A percentile compares a stretch with the other conserved stretches of the same genome.
These are phyloP conservation scores for Clitoria ternatea DNA, from an alignment of 306 rosid species.

Conservation along the genomic window DNA sequence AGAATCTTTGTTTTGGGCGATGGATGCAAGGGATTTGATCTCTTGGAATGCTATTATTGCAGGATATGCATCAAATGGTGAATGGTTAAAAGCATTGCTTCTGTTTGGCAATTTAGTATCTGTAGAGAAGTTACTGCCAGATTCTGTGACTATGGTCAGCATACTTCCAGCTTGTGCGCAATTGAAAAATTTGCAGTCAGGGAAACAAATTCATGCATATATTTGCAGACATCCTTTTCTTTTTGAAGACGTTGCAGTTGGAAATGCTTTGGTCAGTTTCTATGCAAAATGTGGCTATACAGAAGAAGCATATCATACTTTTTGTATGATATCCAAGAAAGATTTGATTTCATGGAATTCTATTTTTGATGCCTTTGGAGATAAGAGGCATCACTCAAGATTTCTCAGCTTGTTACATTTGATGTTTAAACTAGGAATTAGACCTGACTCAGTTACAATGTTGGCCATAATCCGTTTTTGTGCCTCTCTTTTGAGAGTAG, in stretches of 20 bases:
- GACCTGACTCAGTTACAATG: constrained; percentile 61
- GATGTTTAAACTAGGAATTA: constrained; percentile 54
- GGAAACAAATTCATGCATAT: constrained; percentile 71
- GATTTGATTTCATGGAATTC: constrained; percentile 98
- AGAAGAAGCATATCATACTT: constrained; percentile 48
- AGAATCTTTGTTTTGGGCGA: constrained; percentile 52
- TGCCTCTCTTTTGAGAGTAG: constrained; percentile 34
- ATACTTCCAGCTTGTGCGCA: constrained; percentile 72
- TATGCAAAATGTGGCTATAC: constrained; percentile 57
- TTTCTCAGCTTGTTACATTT: constrained; percentile 47
- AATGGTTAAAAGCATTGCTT: constrained; percentile 72
- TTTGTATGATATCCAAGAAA: constrained; percentile 49
- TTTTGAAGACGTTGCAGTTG: constrained; percentile 47
- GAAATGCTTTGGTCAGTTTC: constrained; percentile 74
- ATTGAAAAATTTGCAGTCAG: constrained; percentile 39
- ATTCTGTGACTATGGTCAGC: constrained; percentile 72
- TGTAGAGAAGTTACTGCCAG: constrained; percentile 36
- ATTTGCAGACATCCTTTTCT: constrained; percentile 48
- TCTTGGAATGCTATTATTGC: constrained; percentile 87
- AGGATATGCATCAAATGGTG: constrained; percentile 61
- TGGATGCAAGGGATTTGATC: constrained; percentile 75
- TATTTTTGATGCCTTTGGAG: constrained; percentile 62
- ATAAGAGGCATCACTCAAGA: constrained; percentile 34
- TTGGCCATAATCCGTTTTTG: constrained; percentile 58
- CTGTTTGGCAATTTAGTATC: constrained; percentile 47